These are phyloP conservation scores for Aspergillus brunneoviolaceus DNA, from an alignment of 2,329 filamentous ascomycete genomes.

Conservation along the genomic window DNA sequence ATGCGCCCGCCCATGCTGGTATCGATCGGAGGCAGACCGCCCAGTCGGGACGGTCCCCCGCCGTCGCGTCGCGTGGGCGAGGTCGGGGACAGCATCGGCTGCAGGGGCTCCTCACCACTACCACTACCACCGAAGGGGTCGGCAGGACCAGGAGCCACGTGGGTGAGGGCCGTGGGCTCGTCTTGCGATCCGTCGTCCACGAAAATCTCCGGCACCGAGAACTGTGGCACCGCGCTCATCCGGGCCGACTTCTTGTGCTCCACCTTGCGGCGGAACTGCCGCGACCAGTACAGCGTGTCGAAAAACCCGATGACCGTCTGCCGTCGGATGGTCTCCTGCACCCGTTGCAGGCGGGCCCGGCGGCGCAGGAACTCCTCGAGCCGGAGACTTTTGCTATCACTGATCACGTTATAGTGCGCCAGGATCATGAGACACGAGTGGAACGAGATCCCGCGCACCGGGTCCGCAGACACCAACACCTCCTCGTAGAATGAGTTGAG, in stretches of 20 bases:
- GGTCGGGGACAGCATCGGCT: constrained; percentile 36
- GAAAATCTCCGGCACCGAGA: constrained; percentile 84
- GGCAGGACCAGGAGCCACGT: constrained; percentile 13
- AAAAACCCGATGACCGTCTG: constrained; percentile 93
- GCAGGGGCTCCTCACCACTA: constrained; percentile 8
- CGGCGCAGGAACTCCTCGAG: constrained; percentile 93
- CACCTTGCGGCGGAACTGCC: constrained; percentile 74
- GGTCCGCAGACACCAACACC: constrained; percentile 88
- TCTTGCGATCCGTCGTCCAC: constrained; percentile 70
- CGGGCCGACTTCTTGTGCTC: constrained; percentile 71
- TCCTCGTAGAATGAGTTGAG: constrained; percentile 98
- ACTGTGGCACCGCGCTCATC: constrained; percentile 74
- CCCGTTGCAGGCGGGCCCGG: constrained; percentile 83
- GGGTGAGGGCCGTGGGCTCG: constrained; percentile 28
- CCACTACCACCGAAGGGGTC: too few relatives aligned
- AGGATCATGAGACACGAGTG: constrained; percentile 91
- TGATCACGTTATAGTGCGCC: constrained; percentile 98
- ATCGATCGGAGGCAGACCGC: constrained; percentile 51
- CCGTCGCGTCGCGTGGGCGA: constrained; percentile 28
- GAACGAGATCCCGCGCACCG: constrained; percentile 85
- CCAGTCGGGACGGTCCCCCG: constrained; percentile 19
- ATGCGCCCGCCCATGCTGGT: constrained; percentile 41
- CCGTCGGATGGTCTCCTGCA: constrained; percentile 89
- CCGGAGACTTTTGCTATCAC: constrained; percentile 90
- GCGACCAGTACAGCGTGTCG: constrained; percentile 84